Evolutionary conservation across 73 alveolate genomes (phyloP), one percentile per base, ranked within the genome.

Genomic region (Breviolum minutum): DNA sequence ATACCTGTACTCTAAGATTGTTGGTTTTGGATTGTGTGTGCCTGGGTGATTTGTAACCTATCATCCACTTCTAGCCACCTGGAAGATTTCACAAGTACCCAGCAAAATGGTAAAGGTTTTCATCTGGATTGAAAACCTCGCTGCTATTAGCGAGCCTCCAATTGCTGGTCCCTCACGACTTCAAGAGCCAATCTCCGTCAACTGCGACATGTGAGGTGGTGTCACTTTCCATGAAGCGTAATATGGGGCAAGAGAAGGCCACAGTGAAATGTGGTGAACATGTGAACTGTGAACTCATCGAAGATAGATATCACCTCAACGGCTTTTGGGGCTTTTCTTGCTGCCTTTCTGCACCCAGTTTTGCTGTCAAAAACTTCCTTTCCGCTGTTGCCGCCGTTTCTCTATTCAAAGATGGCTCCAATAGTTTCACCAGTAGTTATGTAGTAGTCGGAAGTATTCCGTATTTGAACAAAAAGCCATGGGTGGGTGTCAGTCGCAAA

Each of bases 191-290:
- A n/a, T n/a, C n/a, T n/a, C n/a, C n/a, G n/a, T n/a, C n/a, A n/a
- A n/a, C n/a, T n/a, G n/a, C n/a, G n/a, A 40, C 77, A 69, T 30
- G 26, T 20, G 26, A 54, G 71, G 90, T 48, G 90, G 90, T 81
- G 54, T 40, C 54, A 10, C 22, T 29, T 70, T 48, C 60, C 73
- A 54, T 26, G 92, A 83, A 83, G 76, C 73, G 92, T 61, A 83
- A 83, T 74, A 61, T 83, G 92, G 92, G 92, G 48, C 73, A 83
- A 83, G 92, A 83, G 74, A 71, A 83, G 92, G 92, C 76, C 63
- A 8, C 63, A 9, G 63, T 63, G 30, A n/a, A 17, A 77, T 81
- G 90, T 13, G 70, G 16, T 30, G 10, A 29, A 22, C 60, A 40
- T 17, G 69, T 60, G 30, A 54, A 68, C n/a, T 68, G 77, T 68